Conservation (phyloP, 2,329 filamentous ascomycete genomes). For the Aspergillus texensis region DNA sequence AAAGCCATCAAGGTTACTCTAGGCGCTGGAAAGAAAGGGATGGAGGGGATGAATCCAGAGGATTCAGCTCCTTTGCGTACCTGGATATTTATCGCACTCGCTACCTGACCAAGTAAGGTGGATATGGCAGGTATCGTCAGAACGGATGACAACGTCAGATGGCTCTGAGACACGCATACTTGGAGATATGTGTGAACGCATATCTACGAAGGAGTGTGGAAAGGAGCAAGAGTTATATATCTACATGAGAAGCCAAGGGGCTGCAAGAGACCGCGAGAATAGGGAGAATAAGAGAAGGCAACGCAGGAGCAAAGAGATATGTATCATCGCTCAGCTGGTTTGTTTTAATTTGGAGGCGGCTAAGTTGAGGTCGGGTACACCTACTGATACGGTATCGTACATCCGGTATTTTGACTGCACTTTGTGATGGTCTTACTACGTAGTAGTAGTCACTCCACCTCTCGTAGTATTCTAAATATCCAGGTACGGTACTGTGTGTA, state of each 20-base stretch:
- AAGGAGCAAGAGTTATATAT: neutral
- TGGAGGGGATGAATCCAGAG: neutral
- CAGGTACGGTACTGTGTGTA: too few relatives aligned
- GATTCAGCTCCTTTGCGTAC: conserved; percentile 22
- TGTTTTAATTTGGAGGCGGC: neutral
- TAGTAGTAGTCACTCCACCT: neutral
- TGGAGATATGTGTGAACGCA: neutral
- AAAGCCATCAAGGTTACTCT: neutral
- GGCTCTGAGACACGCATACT: conserved; percentile 20
- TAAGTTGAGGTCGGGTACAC: neutral
- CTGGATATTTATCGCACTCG: conserved; percentile 45
- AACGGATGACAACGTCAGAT: conserved; percentile 26
- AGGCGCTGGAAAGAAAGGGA: neutral
- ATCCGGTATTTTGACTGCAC: neutral
- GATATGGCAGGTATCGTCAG: conserved; percentile 34
- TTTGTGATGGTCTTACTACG: neutral
- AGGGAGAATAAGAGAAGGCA: neutral
- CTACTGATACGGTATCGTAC: neutral
- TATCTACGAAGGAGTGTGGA: neutral
- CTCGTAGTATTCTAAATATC: too few relatives aligned
- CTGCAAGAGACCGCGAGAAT: neutral
- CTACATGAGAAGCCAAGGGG: conserved; percentile 4
- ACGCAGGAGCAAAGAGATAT: neutral
- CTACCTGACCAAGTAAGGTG: conserved; percentile 29
- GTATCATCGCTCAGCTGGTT: neutral